A percentile compares a stretch with the other conserved stretches of the same genome.
These are phyloP conservation scores for Coemansia sp. DNA, from an alignment of 192 early-diverging fungal genomes.

Conservation along the genomic window DNA sequence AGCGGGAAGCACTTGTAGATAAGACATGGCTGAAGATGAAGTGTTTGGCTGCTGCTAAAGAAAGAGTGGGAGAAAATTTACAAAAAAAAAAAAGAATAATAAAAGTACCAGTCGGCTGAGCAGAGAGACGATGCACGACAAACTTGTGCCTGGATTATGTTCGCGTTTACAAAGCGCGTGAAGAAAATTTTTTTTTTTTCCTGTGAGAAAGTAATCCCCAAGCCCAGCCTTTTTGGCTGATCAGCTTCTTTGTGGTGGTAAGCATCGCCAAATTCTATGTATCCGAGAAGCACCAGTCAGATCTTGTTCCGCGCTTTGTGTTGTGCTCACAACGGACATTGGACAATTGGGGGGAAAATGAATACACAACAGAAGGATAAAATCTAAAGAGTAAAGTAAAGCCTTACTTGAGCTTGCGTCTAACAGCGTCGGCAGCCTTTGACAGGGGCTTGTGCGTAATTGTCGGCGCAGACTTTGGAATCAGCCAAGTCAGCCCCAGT, in stretches of 20 bases:
- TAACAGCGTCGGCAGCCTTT: slow-evolving; percentile 35
- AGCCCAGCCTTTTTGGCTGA: neutral
- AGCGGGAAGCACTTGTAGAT: slow-evolving; percentile 32
- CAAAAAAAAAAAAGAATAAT: neutral
- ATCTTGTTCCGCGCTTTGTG: slow-evolving; percentile 3
- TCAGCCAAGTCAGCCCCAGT: slow-evolving; percentile 53
- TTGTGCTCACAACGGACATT: neutral
- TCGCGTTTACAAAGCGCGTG: neutral
- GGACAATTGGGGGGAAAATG: neutral
- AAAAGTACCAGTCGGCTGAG: neutral
- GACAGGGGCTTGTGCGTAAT: slow-evolving; percentile 44
- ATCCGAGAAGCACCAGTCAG: slow-evolving; percentile 3
- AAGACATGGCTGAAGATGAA: slow-evolving; percentile 37
- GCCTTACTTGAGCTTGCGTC: slow-evolving; percentile 51
- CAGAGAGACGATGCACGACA: neutral
- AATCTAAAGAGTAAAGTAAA: slow-evolving; percentile 3
- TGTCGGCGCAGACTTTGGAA: slow-evolving; percentile 49
- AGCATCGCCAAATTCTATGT: neutral
- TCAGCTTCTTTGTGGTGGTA: neutral
- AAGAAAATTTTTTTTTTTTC: slow-evolving; percentile 13
- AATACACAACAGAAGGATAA: neutral
- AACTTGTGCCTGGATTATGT: neutral
- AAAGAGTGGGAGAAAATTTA: slow-evolving; percentile 6
- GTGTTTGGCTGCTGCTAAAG: slow-evolving; percentile 8
- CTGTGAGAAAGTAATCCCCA: slow-evolving; percentile 4